These are phyloP conservation scores for Candolleomyces efflorescens DNA, from an alignment of 768 basidiomycete species.

Conservation along the genomic window DNA sequence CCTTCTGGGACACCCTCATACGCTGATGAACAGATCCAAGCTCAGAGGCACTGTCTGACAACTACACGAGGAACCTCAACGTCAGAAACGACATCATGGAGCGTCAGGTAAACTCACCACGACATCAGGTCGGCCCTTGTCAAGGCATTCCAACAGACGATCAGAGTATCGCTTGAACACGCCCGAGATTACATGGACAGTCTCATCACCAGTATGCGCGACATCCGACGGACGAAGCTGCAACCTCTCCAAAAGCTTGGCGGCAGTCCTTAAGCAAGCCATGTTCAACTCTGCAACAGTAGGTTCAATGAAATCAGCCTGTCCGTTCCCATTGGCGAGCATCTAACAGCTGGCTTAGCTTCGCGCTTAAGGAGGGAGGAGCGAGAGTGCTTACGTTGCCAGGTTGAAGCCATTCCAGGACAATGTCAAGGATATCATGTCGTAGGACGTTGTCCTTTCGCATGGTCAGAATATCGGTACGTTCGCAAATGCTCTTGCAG, in stretches of 20 bases:
- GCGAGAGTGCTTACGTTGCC: constrained; percentile 36
- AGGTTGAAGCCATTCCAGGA: constrained; percentile 76
- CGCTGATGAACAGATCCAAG: constrained; percentile 45
- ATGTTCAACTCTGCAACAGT: constrained; percentile 67
- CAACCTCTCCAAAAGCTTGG: constrained; percentile 72
- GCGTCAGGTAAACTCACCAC: constrained; percentile 28
- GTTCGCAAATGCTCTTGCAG: constrained; percentile 62
- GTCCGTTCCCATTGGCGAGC: constrained; percentile 19
- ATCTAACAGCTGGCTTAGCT: background rate
- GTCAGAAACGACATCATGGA: background rate
- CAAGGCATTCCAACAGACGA: constrained; percentile 59
- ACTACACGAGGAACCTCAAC: constrained; percentile 25
- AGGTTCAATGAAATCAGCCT: constrained; percentile 31
- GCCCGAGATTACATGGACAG: constrained; percentile 66
- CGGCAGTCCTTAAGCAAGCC: constrained; percentile 67
- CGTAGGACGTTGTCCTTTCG: constrained; percentile 66
- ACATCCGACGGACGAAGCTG: constrained; percentile 56
- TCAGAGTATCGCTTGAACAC: constrained; percentile 77
- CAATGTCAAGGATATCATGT: constrained; percentile 67
- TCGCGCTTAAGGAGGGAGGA: background rate
- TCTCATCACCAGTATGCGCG: constrained; percentile 55
- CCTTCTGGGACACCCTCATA: constrained; percentile 42
- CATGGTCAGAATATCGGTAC: constrained; percentile 54
- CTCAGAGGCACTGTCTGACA: constrained; percentile 47
- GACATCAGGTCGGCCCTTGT: constrained; percentile 44